Percentiles rank a stretch among this genome's conserved stretches.
These are phyloP conservation scores for Berkeleyomyces basicola DNA, from an alignment of 2,329 filamentous ascomycete species.

Conservation along the genomic window DNA sequence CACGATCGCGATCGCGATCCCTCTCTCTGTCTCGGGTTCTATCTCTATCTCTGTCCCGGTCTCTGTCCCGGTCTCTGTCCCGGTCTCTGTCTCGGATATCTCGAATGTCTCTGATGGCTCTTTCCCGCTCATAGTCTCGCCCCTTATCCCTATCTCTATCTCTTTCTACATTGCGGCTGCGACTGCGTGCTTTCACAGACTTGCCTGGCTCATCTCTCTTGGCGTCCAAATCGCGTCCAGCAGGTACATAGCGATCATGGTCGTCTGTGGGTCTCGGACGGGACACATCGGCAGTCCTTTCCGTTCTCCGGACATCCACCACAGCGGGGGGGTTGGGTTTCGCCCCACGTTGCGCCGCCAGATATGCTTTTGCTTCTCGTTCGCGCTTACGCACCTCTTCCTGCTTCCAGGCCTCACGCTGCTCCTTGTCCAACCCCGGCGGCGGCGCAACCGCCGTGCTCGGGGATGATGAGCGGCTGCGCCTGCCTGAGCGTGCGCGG, in stretches of 20 bases:
- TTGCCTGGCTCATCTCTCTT: constrained; percentile 7
- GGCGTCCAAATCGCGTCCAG: constrained; percentile 23
- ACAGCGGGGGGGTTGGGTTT: constrained; percentile 38
- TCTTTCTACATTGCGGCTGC: constrained; percentile 20
- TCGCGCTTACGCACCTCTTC: constrained; percentile 45
- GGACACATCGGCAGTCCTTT: constrained; percentile 28
- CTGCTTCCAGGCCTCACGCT: constrained; percentile 40
- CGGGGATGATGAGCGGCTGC: constrained; percentile 27
- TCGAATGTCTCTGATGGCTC: constrained; percentile 18
- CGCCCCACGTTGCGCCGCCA: constrained; percentile 44
- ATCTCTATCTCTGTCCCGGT: constrained; percentile 19
- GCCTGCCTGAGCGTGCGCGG: constrained; percentile 25
- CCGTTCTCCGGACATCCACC: constrained; percentile 17
- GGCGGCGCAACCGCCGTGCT: constrained; percentile 23
- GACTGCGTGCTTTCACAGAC: constrained; percentile 17
- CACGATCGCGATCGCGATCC: constrained; percentile 21
- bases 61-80: constrained; percentile 19
- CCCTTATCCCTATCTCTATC: constrained; percentile 15
- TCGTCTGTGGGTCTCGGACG: constrained; percentile 18
- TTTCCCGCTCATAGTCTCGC: constrained; percentile 19
- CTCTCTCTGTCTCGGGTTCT: constrained; percentile 17
- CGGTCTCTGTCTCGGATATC: constrained; percentile 21
- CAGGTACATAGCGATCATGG: constrained; percentile 31
- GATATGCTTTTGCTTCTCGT: constrained; percentile 46
- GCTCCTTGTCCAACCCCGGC: constrained; percentile 29